Evolutionary conservation across 192 early-diverging fungal species (phyloP).

Genomic region (Coemansia sp.): DNA sequence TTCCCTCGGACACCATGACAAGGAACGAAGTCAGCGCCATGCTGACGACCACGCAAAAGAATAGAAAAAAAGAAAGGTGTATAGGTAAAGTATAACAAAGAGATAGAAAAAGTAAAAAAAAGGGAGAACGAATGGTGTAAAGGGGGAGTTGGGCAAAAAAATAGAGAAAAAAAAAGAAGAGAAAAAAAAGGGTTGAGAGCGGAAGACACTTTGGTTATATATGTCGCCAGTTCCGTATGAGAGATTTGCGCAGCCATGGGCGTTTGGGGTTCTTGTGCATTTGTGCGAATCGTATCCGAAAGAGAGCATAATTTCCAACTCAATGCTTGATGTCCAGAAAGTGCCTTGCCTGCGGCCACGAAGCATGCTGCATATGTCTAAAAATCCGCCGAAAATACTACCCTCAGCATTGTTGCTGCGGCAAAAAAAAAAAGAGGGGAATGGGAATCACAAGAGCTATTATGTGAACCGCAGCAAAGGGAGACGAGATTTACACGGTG

Average conservation of each 20-base stretch:
- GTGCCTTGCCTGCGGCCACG: not conserved
- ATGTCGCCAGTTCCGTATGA: not conserved
- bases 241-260: not conserved
- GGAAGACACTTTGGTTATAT: not conserved
- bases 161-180: not conserved
- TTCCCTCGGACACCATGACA: not conserved
- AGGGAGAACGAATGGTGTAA: not conserved
- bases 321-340: not conserved
- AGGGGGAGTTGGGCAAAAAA: not conserved
- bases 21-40: slow-evolving; percentile 6
- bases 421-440: not conserved
- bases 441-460: not conserved
- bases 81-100: not conserved
- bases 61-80: not conserved
- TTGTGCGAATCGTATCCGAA: not conserved
- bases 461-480: not conserved
- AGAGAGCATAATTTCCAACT: not conserved
- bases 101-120: not conserved
- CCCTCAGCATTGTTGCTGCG: not conserved
- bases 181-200: not conserved
- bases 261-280: not conserved
- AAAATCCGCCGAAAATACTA: not conserved
- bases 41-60: not conserved
- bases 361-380: not conserved
- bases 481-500: not conserved